phyloP scores from a whole-genome alignment of 257 asterid genomes.

The Capsicum chinense region DNA sequence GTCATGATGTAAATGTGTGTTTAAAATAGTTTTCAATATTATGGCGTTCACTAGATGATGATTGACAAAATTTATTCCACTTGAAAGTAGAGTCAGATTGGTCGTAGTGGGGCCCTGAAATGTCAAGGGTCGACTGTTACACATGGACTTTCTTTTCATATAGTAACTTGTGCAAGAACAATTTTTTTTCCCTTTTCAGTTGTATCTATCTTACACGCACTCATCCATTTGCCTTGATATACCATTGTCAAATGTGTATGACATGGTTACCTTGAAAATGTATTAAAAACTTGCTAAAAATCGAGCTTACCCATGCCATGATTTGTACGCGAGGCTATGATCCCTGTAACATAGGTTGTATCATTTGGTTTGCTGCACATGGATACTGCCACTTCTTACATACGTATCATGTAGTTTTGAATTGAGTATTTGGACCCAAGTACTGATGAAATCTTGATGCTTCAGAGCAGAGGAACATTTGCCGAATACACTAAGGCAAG shows the following conservation, averaged over 20 bases:
- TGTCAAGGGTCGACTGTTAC: constrained; percentile 10
- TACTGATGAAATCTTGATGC: constrained; percentile 36
- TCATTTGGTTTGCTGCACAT: constrained; percentile 25
- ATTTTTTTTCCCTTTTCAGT: constrained; percentile 15
- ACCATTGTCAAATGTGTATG: constrained; percentile 24
- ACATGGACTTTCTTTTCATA: neutral
- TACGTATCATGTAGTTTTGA: constrained; percentile 6
- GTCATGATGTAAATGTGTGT: neutral
- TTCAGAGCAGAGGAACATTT: constrained; percentile 98
- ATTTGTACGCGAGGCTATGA: constrained; percentile 13
- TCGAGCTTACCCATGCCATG: constrained; percentile 4
- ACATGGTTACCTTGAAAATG: constrained; percentile 19
- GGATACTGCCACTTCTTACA: neutral
- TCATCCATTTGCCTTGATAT: constrained; percentile 1
- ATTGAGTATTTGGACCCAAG: constrained; percentile 27
- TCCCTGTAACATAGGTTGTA: constrained; percentile 18
- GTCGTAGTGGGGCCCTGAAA: neutral
- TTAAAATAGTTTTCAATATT: constrained; percentile 8
- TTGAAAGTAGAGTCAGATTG: constrained; percentile 15
- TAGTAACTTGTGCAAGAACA: constrained; percentile 12
- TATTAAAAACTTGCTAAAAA: neutral
- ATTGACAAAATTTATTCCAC: neutral
- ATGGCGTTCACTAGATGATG: neutral
- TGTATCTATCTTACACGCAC: constrained; percentile 1
- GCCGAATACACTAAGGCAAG: constrained; percentile 96